Percentiles rank a stretch among this genome's conserved stretches.
Evolutionary conservation across 352 stramenopile species (phyloP).

Genomic region (Phytopythium cucurbitacearum): DNA sequence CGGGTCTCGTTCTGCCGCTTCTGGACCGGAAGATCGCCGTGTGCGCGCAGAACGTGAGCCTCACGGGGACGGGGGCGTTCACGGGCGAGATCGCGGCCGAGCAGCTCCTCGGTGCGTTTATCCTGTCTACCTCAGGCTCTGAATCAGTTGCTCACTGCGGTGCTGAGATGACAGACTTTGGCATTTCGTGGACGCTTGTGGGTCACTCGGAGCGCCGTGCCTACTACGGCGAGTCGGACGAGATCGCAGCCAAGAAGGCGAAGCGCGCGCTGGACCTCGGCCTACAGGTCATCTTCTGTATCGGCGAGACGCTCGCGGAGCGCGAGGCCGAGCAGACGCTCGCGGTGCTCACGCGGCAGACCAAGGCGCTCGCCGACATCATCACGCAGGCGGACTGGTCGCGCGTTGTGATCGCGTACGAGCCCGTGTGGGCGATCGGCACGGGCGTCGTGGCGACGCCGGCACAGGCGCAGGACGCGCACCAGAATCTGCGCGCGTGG

Average conservation of each 20-base stretch:
- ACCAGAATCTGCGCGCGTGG: conserved; percentile 84
- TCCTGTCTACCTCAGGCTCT: neutral
- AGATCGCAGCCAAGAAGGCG: conserved; percentile 93
- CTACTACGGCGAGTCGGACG: conserved; percentile 91
- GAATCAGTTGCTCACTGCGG: neutral
- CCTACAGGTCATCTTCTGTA: conserved; percentile 95
- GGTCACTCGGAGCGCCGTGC: conserved; percentile 92
- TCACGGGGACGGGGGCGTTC: conserved; percentile 88
- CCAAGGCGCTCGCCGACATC: conserved; percentile 87
- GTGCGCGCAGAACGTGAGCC: conserved; percentile 77
- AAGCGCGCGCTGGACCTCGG: conserved; percentile 87
- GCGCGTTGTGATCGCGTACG: conserved; percentile 94
- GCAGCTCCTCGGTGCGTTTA: conserved; percentile 68
- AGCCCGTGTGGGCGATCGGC: conserved; percentile 97
- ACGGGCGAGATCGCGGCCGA: conserved; percentile 90
- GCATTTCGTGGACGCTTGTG: conserved; percentile 77
- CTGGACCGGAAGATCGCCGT: conserved; percentile 65
- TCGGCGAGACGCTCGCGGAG: conserved; percentile 94
- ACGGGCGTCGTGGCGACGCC: conserved; percentile 95
- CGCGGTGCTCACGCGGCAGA: conserved; percentile 93
- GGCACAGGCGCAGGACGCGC: conserved; percentile 92
- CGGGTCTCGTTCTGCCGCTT: conserved; percentile 41
- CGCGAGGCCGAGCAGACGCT: conserved; percentile 87
- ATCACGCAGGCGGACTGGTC: conserved; percentile 76
- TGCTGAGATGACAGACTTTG: conserved; percentile 40